phyloP scores from a whole-genome alignment of 164 flowering plant genomes.

The Taxillus chinensis region DNA sequence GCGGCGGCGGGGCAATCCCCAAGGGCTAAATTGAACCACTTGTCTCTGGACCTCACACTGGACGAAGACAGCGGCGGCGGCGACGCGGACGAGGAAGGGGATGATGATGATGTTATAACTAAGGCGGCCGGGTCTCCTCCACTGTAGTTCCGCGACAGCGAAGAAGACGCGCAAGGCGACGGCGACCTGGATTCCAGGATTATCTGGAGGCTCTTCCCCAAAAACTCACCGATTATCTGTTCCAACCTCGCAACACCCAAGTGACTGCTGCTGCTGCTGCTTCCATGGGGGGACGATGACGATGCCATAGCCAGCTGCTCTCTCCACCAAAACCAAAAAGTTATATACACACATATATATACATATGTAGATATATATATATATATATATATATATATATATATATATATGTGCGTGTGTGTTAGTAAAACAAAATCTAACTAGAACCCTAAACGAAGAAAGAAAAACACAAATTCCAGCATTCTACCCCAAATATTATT shows the following conservation, averaged over 20 bases:
- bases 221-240: conserved; percentile 74
- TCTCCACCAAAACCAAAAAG: neutral
- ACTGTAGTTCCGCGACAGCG: conserved; percentile 69
- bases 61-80: conserved; percentile 34
- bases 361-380: no score
- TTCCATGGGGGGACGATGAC: no score
- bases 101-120: conserved; percentile 14
- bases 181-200: conserved; percentile 68
- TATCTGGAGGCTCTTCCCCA: conserved; percentile 69
- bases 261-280: conserved; percentile 15
- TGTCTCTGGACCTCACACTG: conserved; percentile 68
- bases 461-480: no score
- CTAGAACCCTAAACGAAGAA: conserved; percentile 2
- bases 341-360: no score
- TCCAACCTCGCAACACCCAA: conserved; percentile 66
- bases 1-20: conserved; percentile 68
- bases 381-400: no score
- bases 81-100: conserved; percentile 60
- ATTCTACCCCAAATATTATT: no score
- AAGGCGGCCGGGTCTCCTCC: conserved; percentile 25
- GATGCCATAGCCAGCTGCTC: conserved; percentile 16
- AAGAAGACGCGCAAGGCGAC: conserved; percentile 12
- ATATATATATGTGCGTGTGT: no score
- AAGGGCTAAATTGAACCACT: conserved; percentile 85
- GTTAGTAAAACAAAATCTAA: neutral